Conservation (phyloP, 805 yeast genomes). For the Candida broadrunensis region DNA sequence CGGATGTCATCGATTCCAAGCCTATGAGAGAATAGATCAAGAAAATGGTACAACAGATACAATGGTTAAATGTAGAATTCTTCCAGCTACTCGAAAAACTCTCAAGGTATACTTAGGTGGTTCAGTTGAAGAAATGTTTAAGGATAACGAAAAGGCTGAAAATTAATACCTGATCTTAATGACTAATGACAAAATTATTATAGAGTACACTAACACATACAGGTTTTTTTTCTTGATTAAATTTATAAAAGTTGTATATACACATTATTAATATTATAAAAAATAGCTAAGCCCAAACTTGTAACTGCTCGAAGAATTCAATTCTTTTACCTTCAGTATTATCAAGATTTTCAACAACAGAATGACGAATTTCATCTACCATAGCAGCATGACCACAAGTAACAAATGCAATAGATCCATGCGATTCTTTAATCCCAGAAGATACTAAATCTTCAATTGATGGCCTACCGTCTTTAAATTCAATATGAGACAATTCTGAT, state of each 20-base stretch:
- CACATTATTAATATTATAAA: no score
- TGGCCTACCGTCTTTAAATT: conserved; percentile 49
- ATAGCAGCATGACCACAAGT: conserved; percentile 62
- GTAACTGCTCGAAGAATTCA: conserved; percentile 73
- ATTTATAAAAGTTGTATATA: no score
- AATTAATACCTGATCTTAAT: no score
- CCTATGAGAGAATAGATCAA: conserved; percentile 58
- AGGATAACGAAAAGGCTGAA: no score
- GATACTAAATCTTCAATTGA: conserved; percentile 35
- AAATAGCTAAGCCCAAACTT: conserved; percentile 60
- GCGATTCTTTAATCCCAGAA: conserved; percentile 31
- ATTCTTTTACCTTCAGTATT: conserved; percentile 42
- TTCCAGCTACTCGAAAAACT: conserved; percentile 74
- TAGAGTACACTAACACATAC: no score
- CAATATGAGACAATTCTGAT: conserved; percentile 27
- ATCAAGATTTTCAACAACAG: conserved; percentile 42
- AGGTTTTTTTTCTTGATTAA: no score
- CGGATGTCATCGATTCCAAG: conserved; percentile 88
- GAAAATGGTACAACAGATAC: conserved; percentile 26
- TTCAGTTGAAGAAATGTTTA: conserved; percentile 53
- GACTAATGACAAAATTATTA: no score
- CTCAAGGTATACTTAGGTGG: conserved; percentile 69
- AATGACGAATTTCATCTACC: conserved; percentile 54
- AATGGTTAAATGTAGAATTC: conserved; percentile 64
- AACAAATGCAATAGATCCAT: conserved; percentile 49